A percentile compares a stretch with the other conserved stretches of the same genome.
These are phyloP conservation scores for Pythium aquatile DNA, from an alignment of 352 stramenopile species.

Conservation along the genomic window DNA sequence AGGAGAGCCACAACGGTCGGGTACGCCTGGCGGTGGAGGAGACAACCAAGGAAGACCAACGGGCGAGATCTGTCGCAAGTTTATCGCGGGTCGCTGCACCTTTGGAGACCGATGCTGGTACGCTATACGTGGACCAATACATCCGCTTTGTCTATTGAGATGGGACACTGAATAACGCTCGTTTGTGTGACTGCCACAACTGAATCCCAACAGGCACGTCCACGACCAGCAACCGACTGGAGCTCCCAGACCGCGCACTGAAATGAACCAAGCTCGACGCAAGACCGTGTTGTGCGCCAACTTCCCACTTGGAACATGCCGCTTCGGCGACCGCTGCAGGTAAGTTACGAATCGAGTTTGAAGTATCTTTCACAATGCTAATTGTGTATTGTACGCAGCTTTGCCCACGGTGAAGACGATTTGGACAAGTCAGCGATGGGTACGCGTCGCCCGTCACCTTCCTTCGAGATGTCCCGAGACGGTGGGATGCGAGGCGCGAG, in stretches of 20 bases:
- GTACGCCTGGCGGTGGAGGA: neutral
- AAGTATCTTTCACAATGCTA: neutral
- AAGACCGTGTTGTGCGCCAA: conserved; percentile 83
- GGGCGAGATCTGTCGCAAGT: conserved; percentile 76
- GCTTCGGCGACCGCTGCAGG: conserved; percentile 85
- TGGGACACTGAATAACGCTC: conserved; percentile 19
- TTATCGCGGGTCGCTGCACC: conserved; percentile 58
- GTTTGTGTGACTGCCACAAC: conserved; percentile 8
- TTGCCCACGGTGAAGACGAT: conserved; percentile 79
- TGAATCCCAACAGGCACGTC: conserved; percentile 41
- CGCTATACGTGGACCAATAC: conserved; percentile 26
- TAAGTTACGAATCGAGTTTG: conserved; percentile 26
- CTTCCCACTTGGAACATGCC: conserved; percentile 67
- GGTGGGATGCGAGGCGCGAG: conserved; percentile 13
- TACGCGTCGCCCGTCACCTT: conserved; percentile 8
- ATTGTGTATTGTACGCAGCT: conserved; percentile 39
- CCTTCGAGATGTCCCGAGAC: conserved; percentile 14
- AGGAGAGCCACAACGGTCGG: conserved; percentile 1
- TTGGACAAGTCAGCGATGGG: conserved; percentile 31
- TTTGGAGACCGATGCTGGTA: conserved; percentile 87
- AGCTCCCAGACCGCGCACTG: conserved; percentile 21
- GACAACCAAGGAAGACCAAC: conserved; percentile 27
- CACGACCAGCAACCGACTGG: conserved; percentile 39
- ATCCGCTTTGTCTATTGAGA: conserved; percentile 14
- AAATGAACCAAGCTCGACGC: conserved; percentile 47